Conservation (phyloP, 495 filamentous ascomycete species). For the Podospora pseudoanserina region DNA sequence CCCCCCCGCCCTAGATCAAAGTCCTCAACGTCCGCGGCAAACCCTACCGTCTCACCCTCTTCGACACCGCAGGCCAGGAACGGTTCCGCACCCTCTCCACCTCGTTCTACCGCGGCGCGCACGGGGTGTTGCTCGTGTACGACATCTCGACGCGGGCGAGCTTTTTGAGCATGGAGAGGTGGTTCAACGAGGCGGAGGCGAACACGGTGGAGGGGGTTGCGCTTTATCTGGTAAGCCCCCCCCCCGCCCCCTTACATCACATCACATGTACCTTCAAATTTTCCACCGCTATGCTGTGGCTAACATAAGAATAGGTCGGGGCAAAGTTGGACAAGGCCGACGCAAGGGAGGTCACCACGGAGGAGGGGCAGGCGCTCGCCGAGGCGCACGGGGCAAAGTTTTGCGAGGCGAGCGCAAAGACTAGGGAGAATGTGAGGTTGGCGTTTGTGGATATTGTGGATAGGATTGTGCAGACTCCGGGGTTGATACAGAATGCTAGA, state of each 20-base stretch:
- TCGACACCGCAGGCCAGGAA: slow-evolving; percentile 58
- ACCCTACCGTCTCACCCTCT: slow-evolving; percentile 53
- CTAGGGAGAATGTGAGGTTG: slow-evolving; percentile 49
- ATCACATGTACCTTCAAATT: too few species aligned
- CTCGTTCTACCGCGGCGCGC: slow-evolving; percentile 58
- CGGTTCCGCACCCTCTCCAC: slow-evolving; percentile 59
- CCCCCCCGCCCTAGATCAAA: slow-evolving; percentile 34
- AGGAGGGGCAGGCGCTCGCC: slow-evolving; percentile 51
- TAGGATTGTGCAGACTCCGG: slow-evolving; percentile 46
- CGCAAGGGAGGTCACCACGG: slow-evolving; percentile 44
- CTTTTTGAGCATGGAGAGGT: slow-evolving; percentile 55
- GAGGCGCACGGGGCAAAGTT: slow-evolving; percentile 47
- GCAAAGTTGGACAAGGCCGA: slow-evolving; percentile 52
- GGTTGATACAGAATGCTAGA: slow-evolving; percentile 35
- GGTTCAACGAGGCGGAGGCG: slow-evolving; percentile 56
- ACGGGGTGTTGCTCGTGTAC: slow-evolving; percentile 58
- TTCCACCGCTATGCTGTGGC: background rate
- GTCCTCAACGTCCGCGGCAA: slow-evolving; percentile 50
- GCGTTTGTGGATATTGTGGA: slow-evolving; percentile 56
- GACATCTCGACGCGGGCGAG: slow-evolving; percentile 54
- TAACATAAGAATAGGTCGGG: slow-evolving; percentile 40
- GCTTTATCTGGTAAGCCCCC: slow-evolving; percentile 46
- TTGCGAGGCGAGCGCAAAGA: slow-evolving; percentile 56
- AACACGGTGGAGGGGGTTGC: slow-evolving; percentile 52
- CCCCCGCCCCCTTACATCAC: slow-evolving; percentile 1